phyloP scores from a whole-genome alignment of 1,284 basidiomycete species.

The Termitomyces sp. region DNA sequence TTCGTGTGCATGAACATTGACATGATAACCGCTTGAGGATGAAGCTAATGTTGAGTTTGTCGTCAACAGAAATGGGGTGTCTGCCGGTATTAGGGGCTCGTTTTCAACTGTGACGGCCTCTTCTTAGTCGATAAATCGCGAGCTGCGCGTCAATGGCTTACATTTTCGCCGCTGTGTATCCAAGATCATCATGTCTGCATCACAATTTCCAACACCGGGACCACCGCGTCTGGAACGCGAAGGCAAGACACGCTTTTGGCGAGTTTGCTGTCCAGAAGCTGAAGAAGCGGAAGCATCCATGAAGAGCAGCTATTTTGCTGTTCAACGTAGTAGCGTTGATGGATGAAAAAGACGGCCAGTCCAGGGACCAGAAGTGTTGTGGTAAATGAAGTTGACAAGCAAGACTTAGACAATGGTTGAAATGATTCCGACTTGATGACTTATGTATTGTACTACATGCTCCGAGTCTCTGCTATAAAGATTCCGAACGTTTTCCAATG shows the following conservation, averaged over 20 bases:
- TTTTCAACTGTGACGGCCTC: constrained; percentile 52
- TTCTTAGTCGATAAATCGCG: neutral
- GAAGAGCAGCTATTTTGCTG: constrained; percentile 9
- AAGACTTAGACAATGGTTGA: neutral
- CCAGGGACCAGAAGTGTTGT: neutral
- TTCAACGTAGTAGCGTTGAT: neutral
- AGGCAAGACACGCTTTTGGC: constrained; percentile 73
- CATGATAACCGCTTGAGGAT: constrained; percentile 32
- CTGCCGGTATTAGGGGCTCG: constrained; percentile 61
- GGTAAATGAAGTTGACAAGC: constrained; percentile 3
- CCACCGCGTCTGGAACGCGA: constrained; percentile 75
- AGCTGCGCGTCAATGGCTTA: constrained; percentile 38
- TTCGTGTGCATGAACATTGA: constrained; percentile 58
- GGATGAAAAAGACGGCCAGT: neutral
- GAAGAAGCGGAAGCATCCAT: constrained; percentile 31
- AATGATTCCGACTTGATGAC: constrained; percentile 1
- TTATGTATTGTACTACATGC: neutral
- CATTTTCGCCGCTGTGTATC: constrained; percentile 76
- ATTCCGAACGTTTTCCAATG: neutral
- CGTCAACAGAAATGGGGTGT: constrained; percentile 63
- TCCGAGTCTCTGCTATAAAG: no score
- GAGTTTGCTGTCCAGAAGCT: constrained; percentile 27
- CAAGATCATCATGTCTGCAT: constrained; percentile 78
- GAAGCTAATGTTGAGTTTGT: constrained; percentile 53
- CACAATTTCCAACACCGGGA: constrained; percentile 68